phyloP scores from a whole-genome alignment of 768 basidiomycete genomes.

The Lactarius vividus region DNA sequence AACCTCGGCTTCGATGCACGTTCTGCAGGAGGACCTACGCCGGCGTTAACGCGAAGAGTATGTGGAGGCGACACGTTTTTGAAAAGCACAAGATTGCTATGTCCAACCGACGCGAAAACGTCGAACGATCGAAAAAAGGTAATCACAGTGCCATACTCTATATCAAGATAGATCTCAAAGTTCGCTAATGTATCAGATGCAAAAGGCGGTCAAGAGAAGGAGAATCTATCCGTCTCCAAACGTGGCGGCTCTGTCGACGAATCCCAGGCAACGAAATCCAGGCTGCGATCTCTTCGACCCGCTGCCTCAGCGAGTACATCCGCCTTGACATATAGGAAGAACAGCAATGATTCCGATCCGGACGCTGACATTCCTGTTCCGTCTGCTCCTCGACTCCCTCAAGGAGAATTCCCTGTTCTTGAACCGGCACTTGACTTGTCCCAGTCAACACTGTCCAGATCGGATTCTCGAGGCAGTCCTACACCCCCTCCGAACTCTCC shows the following conservation, averaged over 20 bases:
- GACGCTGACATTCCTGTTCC: slow-evolving; percentile 20
- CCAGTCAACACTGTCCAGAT: slow-evolving; percentile 17
- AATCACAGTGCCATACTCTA: slow-evolving; percentile 49
- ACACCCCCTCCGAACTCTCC: slow-evolving; percentile 29
- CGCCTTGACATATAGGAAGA: slow-evolving; percentile 25
- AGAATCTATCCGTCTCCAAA: slow-evolving; percentile 37
- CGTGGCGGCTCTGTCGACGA: slow-evolving; percentile 23
- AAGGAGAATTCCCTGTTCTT: slow-evolving; percentile 25
- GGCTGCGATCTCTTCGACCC: slow-evolving; percentile 28
- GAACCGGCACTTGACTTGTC: slow-evolving; percentile 23
- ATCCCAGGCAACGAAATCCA: slow-evolving; percentile 18
- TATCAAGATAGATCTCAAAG: slow-evolving; percentile 5
- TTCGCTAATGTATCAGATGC: slow-evolving; percentile 45
- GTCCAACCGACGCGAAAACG: slow-evolving; percentile 76
- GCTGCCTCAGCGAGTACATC: slow-evolving; percentile 17
- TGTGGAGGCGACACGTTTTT: slow-evolving; percentile 87
- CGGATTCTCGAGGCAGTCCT: slow-evolving; percentile 22
- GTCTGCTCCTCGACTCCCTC: slow-evolving; percentile 24
- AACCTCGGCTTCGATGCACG: slow-evolving; percentile 76
- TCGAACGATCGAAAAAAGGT: slow-evolving; percentile 52
- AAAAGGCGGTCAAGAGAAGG: slow-evolving; percentile 50
- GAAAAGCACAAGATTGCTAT: slow-evolving; percentile 91
- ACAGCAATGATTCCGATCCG: slow-evolving; percentile 24
- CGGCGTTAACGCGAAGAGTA: slow-evolving; percentile 86
- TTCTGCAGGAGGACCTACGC: slow-evolving; percentile 83